Percentiles rank a stretch among this genome's conserved stretches.
Evolutionary conservation across 1,284 basidiomycete species (phyloP).

Genomic region (Thecaphora thlaspeos): DNA sequence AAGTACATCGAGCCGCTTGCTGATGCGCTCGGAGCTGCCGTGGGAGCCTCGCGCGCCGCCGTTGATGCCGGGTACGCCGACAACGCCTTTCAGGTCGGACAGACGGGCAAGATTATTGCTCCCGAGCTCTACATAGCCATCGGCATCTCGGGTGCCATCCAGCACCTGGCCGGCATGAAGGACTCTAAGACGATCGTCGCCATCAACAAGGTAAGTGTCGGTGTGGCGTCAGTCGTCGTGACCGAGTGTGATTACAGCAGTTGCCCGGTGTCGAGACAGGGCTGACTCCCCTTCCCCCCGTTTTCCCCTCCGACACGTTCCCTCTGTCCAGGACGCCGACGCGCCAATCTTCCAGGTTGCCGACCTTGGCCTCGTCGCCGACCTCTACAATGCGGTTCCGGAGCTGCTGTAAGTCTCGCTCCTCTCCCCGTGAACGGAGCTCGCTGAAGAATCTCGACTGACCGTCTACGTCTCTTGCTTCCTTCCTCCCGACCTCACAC

Average conservation of each 20-base stretch:
- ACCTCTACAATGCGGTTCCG: slow-evolving; percentile 58
- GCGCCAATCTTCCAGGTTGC: slow-evolving; percentile 99
- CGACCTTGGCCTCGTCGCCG: slow-evolving; percentile 84
- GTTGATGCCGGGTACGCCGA: slow-evolving; percentile 98
- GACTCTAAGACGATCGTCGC: slow-evolving; percentile 98
- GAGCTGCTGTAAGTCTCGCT: slow-evolving; percentile 45
- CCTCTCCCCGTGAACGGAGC: too few relatives aligned
- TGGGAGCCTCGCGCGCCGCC: slow-evolving; percentile 94
- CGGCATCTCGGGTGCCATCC: slow-evolving; percentile 96
- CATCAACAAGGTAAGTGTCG: slow-evolving; percentile 78
- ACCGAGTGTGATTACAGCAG: too few relatives aligned
- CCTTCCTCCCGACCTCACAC: too few relatives aligned
- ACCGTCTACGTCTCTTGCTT: too few relatives aligned
- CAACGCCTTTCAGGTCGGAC: slow-evolving; percentile 96
- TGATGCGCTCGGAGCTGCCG: slow-evolving; percentile 87
- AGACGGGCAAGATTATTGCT: slow-evolving; percentile 80
- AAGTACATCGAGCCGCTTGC: slow-evolving; percentile 86
- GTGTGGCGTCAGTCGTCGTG: too few relatives aligned
- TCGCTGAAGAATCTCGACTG: too few relatives aligned
- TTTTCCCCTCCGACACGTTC: too few relatives aligned
- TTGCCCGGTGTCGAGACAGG: too few relatives aligned
- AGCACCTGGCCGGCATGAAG: slow-evolving; percentile 99
- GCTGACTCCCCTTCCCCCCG: too few relatives aligned
- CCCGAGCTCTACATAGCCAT: slow-evolving; percentile 94
- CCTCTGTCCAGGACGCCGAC: slow-evolving; percentile 70